These are phyloP conservation scores for Candida sanyaensis DNA, from an alignment of 1,139 yeast species.

Conservation along the genomic window DNA sequence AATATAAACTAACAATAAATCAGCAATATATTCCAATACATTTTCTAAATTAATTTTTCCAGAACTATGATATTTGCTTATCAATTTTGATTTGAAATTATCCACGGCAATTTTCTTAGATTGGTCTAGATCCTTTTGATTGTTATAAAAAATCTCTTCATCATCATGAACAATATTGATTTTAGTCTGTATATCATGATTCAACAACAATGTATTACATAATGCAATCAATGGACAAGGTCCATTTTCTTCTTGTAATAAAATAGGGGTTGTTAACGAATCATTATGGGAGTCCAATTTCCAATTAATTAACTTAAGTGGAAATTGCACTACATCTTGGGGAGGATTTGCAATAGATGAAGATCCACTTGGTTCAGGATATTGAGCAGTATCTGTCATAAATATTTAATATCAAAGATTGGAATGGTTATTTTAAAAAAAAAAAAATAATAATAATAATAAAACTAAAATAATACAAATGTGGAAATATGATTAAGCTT, in stretches of 20 bases:
- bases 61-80: slow-evolving; percentile 15
- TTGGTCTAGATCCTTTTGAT: neutral
- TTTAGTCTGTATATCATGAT: slow-evolving; percentile 1
- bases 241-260: slow-evolving; percentile 83
- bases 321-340: slow-evolving; percentile 17
- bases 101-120: slow-evolving; percentile 14
- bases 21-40: slow-evolving; percentile 48
- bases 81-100: slow-evolving; percentile 28
- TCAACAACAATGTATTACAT: slow-evolving; percentile 50
- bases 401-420: neutral
- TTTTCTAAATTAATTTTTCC: slow-evolving; percentile 30
- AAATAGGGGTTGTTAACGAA: slow-evolving; percentile 50
- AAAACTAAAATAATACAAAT: no score
- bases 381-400: neutral
- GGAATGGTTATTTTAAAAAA: neutral
- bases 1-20: slow-evolving; percentile 33
- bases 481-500: no score
- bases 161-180: neutral
- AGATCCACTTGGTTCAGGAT: slow-evolving; percentile 1
- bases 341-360: neutral
- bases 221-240: slow-evolving; percentile 91
- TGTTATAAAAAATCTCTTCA: neutral
- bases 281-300: slow-evolving; percentile 23
- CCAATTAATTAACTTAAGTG: slow-evolving; percentile 28
- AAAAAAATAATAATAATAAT: neutral